These are phyloP conservation scores for Epichloe sibirici DNA, from an alignment of 2,329 filamentous ascomycete species.

Conservation along the genomic window DNA sequence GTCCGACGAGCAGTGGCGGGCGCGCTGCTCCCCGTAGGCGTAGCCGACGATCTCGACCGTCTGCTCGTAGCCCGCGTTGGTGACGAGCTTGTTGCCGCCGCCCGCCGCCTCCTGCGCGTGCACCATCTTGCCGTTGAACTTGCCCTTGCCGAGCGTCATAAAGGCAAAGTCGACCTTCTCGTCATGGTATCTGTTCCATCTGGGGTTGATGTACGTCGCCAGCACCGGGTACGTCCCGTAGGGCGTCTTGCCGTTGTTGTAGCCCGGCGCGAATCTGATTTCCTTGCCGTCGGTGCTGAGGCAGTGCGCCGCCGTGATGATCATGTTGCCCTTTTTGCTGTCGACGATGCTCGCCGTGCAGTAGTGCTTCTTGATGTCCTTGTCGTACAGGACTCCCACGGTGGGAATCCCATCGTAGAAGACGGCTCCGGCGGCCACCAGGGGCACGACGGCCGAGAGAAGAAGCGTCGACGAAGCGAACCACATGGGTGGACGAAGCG, in stretches of 20 bases:
- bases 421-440: neutral
- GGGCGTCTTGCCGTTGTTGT: conserved; percentile 6
- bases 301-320: conserved; percentile 8
- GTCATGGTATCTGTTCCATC: conserved; percentile 4
- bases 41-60: conserved; percentile 7
- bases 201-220: conserved; percentile 2
- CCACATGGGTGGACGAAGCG: neutral
- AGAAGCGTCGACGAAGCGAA: neutral
- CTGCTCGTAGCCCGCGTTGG: conserved; percentile 4
- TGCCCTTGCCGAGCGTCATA: conserved; percentile 7
- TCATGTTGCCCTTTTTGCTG: conserved; percentile 5
- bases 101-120: conserved; percentile 6
- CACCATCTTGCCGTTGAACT: conserved; percentile 4
- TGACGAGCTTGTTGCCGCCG: conserved; percentile 7
- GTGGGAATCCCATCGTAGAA: conserved; percentile 6
- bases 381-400: conserved; percentile 5
- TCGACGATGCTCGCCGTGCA: conserved; percentile 8
- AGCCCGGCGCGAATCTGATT: conserved; percentile 7
- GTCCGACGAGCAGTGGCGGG: conserved; percentile 5
- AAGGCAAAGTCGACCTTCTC: conserved; percentile 8
- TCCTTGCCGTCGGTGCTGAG: conserved; percentile 4
- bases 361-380: conserved; percentile 2
- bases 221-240: conserved; percentile 8
- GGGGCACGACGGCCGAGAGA: neutral
- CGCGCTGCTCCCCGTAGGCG: conserved; percentile 4